Conservation (phyloP, 169 alveolate genomes). For the Plasmodium vivax region DNA sequence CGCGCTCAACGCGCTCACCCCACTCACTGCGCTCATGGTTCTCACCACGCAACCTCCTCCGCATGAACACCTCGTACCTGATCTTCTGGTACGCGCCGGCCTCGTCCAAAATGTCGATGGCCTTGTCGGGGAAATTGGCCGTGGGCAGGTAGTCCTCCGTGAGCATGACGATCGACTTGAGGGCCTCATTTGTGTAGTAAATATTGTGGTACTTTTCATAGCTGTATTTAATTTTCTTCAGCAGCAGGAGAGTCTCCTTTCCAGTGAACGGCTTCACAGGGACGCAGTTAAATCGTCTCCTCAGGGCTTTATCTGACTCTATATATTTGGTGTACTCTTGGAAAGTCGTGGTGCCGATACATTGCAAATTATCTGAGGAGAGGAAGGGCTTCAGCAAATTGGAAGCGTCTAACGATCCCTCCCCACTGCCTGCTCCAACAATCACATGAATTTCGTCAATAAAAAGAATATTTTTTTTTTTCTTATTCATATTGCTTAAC, state of each 20-base stretch:
- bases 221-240: conserved; percentile 84
- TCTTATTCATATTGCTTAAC: conserved; percentile 86
- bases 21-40: too few species aligned
- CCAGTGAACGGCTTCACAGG: conserved; percentile 85
- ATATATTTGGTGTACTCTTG: conserved; percentile 82
- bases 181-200: conserved; percentile 79
- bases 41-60: conserved; percentile 17
- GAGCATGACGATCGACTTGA: conserved; percentile 76
- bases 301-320: conserved; percentile 89
- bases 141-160: conserved; percentile 84
- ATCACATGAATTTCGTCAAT: conserved; percentile 92
- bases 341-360: conserved; percentile 86
- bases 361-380: conserved; percentile 90
- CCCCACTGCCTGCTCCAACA: conserved; percentile 89
- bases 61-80: conserved; percentile 62
- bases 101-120: conserved; percentile 89
- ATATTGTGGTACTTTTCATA: conserved; percentile 90
- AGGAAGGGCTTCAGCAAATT: conserved; percentile 91
- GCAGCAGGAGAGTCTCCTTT: conserved; percentile 81
- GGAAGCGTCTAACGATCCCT: conserved; percentile 93
- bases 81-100: conserved; percentile 90
- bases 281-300: conserved; percentile 90
- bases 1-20: not conserved
- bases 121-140: conserved; percentile 87
- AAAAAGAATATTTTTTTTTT: conserved; percentile 87